These are phyloP conservation scores for Naematelia aurantialba DNA, from an alignment of 768 basidiomycete species.

Conservation along the genomic window DNA sequence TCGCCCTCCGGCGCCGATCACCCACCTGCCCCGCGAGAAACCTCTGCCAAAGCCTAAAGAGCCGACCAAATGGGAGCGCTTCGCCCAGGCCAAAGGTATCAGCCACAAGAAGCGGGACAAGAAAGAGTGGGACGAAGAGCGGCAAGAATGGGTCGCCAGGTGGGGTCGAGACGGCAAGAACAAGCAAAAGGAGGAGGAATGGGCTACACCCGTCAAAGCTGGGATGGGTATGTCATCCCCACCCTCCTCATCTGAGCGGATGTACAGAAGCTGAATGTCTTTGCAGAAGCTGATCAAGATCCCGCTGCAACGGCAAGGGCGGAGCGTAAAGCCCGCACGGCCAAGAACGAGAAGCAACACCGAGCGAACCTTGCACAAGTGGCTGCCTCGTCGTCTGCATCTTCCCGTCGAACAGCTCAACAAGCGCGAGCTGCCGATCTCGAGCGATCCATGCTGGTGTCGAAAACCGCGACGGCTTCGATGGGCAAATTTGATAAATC, in stretches of 20 bases:
- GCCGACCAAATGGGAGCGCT: constrained; percentile 93
- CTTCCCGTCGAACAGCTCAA: constrained; percentile 34
- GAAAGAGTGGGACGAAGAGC: constrained; percentile 90
- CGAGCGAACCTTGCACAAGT: constrained; percentile 68
- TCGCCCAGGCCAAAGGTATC: constrained; percentile 92
- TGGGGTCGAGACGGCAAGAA: constrained; percentile 88
- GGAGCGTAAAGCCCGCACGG: constrained; percentile 73
- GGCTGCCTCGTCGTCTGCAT: constrained; percentile 35
- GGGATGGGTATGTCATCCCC: constrained; percentile 63
- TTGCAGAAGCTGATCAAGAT: constrained; percentile 73
- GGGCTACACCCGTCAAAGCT: constrained; percentile 84
- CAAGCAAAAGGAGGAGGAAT: constrained; percentile 76
- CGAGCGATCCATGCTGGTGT: constrained; percentile 69
- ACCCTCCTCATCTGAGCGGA: neutral
- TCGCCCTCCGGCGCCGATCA: constrained; percentile 70
- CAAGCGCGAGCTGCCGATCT: constrained; percentile 67
- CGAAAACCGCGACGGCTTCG: constrained; percentile 81
- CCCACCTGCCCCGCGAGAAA: constrained; percentile 80
- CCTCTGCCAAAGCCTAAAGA: constrained; percentile 89
- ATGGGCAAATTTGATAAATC: constrained; percentile 87
- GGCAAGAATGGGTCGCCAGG: constrained; percentile 81
- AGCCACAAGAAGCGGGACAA: constrained; percentile 71
- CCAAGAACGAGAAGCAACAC: constrained; percentile 79
- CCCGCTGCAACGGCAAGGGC: constrained; percentile 70
- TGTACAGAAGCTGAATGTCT: neutral